phyloP scores from a whole-genome alignment of 2,329 filamentous ascomycete species.

The Aspergillus latus region DNA sequence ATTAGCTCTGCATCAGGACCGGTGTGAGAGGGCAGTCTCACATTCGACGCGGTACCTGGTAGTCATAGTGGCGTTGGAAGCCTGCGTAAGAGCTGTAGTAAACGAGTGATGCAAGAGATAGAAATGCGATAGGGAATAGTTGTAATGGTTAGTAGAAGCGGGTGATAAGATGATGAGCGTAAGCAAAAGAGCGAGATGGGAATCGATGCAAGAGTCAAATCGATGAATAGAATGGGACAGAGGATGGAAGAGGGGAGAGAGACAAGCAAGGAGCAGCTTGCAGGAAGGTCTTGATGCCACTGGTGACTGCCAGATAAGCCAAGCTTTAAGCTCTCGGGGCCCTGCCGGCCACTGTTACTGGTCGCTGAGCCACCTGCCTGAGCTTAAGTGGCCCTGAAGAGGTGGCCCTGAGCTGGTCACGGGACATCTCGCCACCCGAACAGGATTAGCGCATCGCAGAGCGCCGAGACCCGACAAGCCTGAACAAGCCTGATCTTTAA shows the following conservation, averaged over 20 bases:
- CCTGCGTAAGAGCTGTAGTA: background rate
- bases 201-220: background rate
- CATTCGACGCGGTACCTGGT: constrained; percentile 65
- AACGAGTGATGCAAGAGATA: background rate
- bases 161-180: too few species aligned
- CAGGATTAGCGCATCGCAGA: background rate
- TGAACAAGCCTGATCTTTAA: background rate
- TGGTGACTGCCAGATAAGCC: background rate
- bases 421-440: background rate
- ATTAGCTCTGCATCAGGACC: constrained; percentile 15
- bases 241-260: background rate
- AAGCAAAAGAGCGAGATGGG: background rate
- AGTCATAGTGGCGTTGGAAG: constrained; percentile 38
- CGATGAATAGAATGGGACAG: background rate
- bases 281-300: background rate
- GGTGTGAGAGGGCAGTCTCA: constrained; percentile 43
- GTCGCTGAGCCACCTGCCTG: background rate
- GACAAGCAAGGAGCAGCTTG: background rate
- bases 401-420: background rate
- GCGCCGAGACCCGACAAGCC: background rate
- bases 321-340: background rate
- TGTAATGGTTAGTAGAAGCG: background rate
- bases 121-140: too few species aligned
- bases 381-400: background rate
- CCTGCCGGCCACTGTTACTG: background rate